phyloP scores from a whole-genome alignment of 768 basidiomycete genomes.

The Leccinum arenicola region DNA sequence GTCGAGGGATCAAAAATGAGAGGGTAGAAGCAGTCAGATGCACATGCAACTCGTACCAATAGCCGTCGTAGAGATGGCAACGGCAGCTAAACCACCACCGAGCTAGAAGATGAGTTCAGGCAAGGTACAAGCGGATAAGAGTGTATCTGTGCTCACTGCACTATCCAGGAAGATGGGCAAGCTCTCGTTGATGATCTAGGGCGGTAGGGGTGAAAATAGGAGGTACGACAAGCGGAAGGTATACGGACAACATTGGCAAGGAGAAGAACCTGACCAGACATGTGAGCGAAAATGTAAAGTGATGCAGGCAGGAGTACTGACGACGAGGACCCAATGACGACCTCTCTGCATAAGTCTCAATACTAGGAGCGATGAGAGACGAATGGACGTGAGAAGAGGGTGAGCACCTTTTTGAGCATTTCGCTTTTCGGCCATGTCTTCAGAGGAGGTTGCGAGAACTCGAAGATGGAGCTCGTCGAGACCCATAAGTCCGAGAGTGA shows the following conservation, averaged over 20 bases:
- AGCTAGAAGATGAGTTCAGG: constrained; percentile 37
- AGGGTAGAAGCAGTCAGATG: background rate
- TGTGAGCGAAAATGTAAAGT: constrained; percentile 2
- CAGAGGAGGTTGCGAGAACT: constrained; percentile 79
- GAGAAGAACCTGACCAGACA: constrained; percentile 63
- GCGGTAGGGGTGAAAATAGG: background rate
- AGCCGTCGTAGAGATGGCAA: constrained; percentile 71
- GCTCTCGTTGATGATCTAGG: constrained; percentile 79
- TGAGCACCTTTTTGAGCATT: constrained; percentile 68
- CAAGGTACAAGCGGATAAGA: constrained; percentile 55
- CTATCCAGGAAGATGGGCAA: constrained; percentile 81
- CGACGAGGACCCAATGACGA: constrained; percentile 93
- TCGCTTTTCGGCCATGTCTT: constrained; percentile 59
- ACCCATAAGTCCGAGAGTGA: constrained; percentile 93
- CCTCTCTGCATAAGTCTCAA: constrained; percentile 57
- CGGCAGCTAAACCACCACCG: constrained; percentile 72
- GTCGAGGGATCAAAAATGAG: background rate
- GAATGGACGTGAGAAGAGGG: background rate
- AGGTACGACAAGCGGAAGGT: background rate
- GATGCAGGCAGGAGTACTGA: constrained; percentile 29
- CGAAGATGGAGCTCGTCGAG: constrained; percentile 88
- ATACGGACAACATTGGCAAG: constrained; percentile 79
- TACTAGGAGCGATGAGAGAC: constrained; percentile 35
- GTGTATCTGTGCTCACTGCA: constrained; percentile 45
- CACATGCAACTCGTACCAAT: constrained; percentile 35